These are phyloP conservation scores for Aspergillus taichungensis DNA, from an alignment of 495 filamentous ascomycete species.

Conservation along the genomic window DNA sequence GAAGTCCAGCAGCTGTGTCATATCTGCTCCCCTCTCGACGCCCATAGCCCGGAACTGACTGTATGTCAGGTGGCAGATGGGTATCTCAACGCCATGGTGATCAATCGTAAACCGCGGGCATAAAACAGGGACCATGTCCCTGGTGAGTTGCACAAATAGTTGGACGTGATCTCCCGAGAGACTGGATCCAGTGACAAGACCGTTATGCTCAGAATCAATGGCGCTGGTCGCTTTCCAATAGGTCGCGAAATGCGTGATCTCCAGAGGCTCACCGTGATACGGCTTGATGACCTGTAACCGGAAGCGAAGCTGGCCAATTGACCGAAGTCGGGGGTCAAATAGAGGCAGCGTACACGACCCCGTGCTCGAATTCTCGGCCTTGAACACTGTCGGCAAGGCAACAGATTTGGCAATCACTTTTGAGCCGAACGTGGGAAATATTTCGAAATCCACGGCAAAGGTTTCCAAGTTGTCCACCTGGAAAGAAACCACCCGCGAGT, in stretches of 20 bases:
- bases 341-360: constrained; percentile 78
- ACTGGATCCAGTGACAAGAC: constrained; percentile 90
- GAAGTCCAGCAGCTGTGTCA: constrained; percentile 32
- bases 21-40: constrained; percentile 33
- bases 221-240: constrained; percentile 99
- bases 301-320: constrained; percentile 93
- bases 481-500: constrained; percentile 84
- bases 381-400: constrained; percentile 78
- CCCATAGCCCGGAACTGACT: constrained; percentile 65
- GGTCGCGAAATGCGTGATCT: constrained; percentile 95
- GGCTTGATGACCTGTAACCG: constrained; percentile 94
- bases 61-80: constrained; percentile 65
- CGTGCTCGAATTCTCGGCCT: constrained; percentile 60
- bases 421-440: constrained; percentile 94
- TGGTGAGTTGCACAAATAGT: constrained; percentile 83
- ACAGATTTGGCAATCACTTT: constrained; percentile 95
- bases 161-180: constrained; percentile 87
- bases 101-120: constrained; percentile 75
- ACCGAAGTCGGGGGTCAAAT: constrained; percentile 83
- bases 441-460: constrained; percentile 93
- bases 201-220: constrained; percentile 68
- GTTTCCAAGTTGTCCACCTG: constrained; percentile 88
- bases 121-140: constrained; percentile 76
- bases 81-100: constrained; percentile 71
- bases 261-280: constrained; percentile 84